Evolutionary conservation across 345 rosid genomes (phyloP), one percentile per base, ranked within the genome.

Genomic region (Acer yangbiense): DNA sequence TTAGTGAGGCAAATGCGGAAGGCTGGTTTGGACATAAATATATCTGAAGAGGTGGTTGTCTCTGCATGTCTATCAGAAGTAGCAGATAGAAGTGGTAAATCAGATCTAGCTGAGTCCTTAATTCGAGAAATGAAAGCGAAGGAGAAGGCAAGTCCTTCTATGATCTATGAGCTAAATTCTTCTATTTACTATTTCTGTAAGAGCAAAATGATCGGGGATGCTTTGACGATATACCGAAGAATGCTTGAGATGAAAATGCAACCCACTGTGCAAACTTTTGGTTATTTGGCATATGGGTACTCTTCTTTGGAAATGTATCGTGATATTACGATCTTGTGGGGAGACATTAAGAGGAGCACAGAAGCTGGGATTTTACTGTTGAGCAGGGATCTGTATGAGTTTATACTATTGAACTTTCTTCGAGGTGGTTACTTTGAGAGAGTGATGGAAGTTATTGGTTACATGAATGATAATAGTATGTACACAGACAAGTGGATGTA

Each of bases 341-440:
- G 97, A 57, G 98, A 93, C 77, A 88, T 92, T 67, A 93, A 93
- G 84, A 85, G 90, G 87, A 82, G 83, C 78, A 71, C 88, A 66
- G 73, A 80, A 20, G 77, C 39, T 82, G 76, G 70, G 57, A 77
- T 67, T 73, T 82, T 95, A 35, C 55, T 25, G 12, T 78, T 86
- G 66, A 84, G 87, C 73, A 80, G 86, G 84, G 99, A 95, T 87
- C 71, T 92, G 25, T 90, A 82, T 6, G 98, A 93, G 88, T 69
- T 84, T 76, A 79, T 95, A 77, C 83, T 92, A 7, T 73, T 93
- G 79, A 88, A 82, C 81, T 90, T 95, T 79, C 85, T 95, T 74
- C 89, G 85, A 79, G 98, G 94, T 68, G 98, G 98, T 74, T 93
- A 91, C 86, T 95, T 95, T 76, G 99, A 92, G 85, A 91, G 99